Evolutionary conservation across 2,329 filamentous ascomycete species (phyloP), one percentile per base, ranked within the genome.

Genomic region (Elsinoe perseae): DNA sequence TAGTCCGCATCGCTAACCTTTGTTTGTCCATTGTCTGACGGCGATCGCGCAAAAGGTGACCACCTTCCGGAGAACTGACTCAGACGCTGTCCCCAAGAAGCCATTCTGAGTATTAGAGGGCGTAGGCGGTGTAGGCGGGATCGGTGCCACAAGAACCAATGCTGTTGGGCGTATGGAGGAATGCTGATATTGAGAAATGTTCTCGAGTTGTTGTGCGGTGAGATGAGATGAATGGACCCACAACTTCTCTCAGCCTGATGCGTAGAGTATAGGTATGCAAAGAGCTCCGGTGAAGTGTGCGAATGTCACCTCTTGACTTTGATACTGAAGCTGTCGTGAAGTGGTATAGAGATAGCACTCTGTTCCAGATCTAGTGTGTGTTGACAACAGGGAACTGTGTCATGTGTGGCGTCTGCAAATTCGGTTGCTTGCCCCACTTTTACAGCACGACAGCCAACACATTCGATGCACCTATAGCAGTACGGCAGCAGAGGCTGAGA

Each of bases 1-100:
- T 84, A 92, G 72, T 91, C 87, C 30, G 85, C 81, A 62, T 89
- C 85, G 63, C 82, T 86, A 58, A 91, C 83, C 61, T 83, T 78
- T 28, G 83, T 68, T 14, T 67, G 63, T 54, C 64, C 66, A 63
- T 65, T 20, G 63, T 69, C 59, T 61, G 69, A 59, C 58, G 69
- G 65, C 18, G 69, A 69, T 46, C 75, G 73, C 12, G 73, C 72
- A 62, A 78, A 77, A 14, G 75, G 75, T 21, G 73, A 76, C 65
- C 77, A 76, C 59, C 73, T 72, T 32, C 75, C 74, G 42, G 71
- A 67, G 64, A 72, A 71, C 62, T 67, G 64, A 58, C 71, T 70
- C 54, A 73, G 64, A 59, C 74, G 73, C 21, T 73, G 75, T 50
- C 73, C 72, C 75, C 75, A 77, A 73, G 59, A 72, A 61, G 58